Evolutionary conservation across 352 stramenopile genomes (phyloP), one percentile per base, ranked within the genome.

Genomic region (Phytophthora chlamydospora): DNA sequence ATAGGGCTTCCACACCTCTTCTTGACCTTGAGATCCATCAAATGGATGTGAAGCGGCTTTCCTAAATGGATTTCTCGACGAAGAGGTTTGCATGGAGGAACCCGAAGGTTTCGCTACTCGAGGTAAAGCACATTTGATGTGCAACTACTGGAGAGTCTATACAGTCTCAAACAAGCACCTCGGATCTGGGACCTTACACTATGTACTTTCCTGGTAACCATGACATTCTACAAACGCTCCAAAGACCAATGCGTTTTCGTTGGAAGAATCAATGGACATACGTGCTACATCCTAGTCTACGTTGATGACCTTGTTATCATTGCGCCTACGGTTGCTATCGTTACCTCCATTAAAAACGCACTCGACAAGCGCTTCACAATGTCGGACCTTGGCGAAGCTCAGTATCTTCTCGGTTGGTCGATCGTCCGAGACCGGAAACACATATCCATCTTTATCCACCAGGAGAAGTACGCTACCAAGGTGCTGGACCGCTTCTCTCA

Each of bases 41-140:
- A 45, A 67, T 74, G 54, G 42, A 74, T 41, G 66, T 74, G 70
- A 67, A 27, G 67, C 54, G 12, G 54, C 60, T 1, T 70, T 74
- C 13, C 49, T 67, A 0, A 67, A 74, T 4, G 60, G 54, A 4
- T 19, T 41, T 0, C 34, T 73, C 0, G 52, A 66, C 2, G 52
- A 69, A 14, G 47, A 73, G 13, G 61, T 66, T 8, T 66, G 55
- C 27, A 73, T 68, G 51, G 41, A n/a, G 11, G 52, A 68, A 8
- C 45, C 43, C 0, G 40, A 66, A 19, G 53, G 62, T n/a, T 60
- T 33, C 19, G 10, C 8, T 0, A n/a, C 21, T 12, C 14, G 8
- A 19, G 33, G 6, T 2, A 19, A 48, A 11, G 24, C 33, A 17
- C 13, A 51, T 0, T 21, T 27, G 10, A 54, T 66, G 13, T 64